Evolutionary conservation across 805 yeast genomes (phyloP).

Genomic region (Barnettozyma salicaria): DNA sequence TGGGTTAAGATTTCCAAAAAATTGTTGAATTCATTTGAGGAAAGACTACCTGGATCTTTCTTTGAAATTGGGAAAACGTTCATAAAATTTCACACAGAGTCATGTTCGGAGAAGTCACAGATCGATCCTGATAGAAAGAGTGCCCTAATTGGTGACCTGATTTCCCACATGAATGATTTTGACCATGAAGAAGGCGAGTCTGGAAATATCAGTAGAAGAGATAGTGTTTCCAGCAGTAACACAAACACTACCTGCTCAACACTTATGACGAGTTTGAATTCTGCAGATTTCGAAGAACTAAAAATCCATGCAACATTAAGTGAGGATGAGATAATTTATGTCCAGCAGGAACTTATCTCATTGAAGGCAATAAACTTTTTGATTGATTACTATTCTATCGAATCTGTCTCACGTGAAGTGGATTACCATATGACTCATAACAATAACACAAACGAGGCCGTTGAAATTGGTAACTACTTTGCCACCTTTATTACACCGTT

Average conservation of each 20-base stretch:
- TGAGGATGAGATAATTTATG: slow-evolving; percentile 59
- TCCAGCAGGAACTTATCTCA: slow-evolving; percentile 59
- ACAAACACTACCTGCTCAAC: not conserved
- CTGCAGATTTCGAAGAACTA: not conserved
- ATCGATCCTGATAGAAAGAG: slow-evolving; percentile 56
- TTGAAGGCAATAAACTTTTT: slow-evolving; percentile 52
- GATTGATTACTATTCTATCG: slow-evolving; percentile 32
- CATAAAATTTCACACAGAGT: slow-evolving; percentile 67
- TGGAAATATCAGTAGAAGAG: slow-evolving; percentile 23
- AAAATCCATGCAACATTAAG: slow-evolving; percentile 75
- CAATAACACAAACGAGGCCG: slow-evolving; percentile 7
- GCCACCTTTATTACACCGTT: slow-evolving; percentile 28
- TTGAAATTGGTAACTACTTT: slow-evolving; percentile 15
- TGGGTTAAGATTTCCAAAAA: slow-evolving; percentile 58
- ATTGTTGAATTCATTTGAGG: slow-evolving; percentile 55
- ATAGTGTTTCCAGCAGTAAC: slow-evolving; percentile 25
- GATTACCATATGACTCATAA: not conserved
- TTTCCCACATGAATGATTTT: slow-evolving; percentile 76
- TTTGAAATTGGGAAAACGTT: slow-evolving; percentile 71
- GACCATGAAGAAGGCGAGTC: slow-evolving; percentile 32
- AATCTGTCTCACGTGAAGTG: not conserved
- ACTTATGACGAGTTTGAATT: not conserved
- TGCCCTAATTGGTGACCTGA: slow-evolving; percentile 73
- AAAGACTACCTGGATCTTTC: slow-evolving; percentile 74
- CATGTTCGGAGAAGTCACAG: slow-evolving; percentile 21